Base-by-base conservation (phyloP, 2,329 filamentous ascomycete species). In the Paecilomyces sp. region DNA sequence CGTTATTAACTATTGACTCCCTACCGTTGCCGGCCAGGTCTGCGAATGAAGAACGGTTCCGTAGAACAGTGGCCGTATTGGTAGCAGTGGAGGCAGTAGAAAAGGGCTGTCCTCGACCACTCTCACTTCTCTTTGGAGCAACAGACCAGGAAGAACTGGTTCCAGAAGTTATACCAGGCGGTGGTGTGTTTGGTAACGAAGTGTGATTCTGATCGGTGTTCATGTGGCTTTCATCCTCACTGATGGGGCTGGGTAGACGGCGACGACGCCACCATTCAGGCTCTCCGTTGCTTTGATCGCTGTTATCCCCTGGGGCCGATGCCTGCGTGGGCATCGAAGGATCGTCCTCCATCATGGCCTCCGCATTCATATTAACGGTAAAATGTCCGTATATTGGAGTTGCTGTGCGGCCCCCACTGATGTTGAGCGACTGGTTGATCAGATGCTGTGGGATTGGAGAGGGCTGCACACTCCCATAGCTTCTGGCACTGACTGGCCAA, bases 241-340 rank as follows among this genome's bases (percentile, higher is more conserved):
- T 77, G 58, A 77, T 71, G 2, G 75, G 75, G 57, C 74, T 78
- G 2, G 75, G 76, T 24, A 76, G 67, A 33, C 71, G 70, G 52
- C 69, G 66, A 33, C 64, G 60, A 22, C 62, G 62, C 62, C 63
- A 68, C 61, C 63, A 67, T 47, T 56, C 62, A 50, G 61, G 61
- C 58, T 63, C 63, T 57, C 53, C 59, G 50, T 55, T 63, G 52
- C 34, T 58, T 28, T 61, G 18, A 22, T 33, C 12, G 52, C 28
- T 24, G 24, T 18, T 9, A 12, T 52, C 54, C 22, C 54, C 22
- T 34, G 50, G 31, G 55, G 36, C 51, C 22, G 36, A 54, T 28
- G 34, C 15, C 22, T 53, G 51, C 2, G 24, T n/a, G 13, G 51
- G 51, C 2, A n/a, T 30, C 18, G 52, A 30, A 30, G 53, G 34